A percentile compares a stretch with the other conserved stretches of the same genome.
Evolutionary conservation across 176 grass and related monocot species (phyloP).

Genomic region (Areca catechu): DNA sequence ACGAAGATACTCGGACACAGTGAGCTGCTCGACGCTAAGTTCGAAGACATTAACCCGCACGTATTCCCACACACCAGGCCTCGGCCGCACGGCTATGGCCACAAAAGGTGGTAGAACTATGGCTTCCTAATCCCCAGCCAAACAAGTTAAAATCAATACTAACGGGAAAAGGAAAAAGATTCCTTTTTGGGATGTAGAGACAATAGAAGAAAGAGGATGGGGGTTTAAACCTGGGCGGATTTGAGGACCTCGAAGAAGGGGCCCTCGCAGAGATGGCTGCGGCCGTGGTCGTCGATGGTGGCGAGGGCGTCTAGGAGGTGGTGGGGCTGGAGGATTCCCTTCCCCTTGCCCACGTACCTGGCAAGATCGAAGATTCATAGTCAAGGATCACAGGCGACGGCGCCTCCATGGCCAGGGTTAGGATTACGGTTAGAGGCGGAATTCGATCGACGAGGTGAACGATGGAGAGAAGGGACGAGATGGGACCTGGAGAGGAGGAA

Average conservation of each 20-base stretch:
- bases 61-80: constrained; percentile 88
- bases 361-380: too few relatives aligned
- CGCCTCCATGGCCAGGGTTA: too few relatives aligned
- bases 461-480: neutral
- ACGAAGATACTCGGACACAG: constrained; percentile 57
- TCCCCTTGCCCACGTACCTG: constrained; percentile 80
- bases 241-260: constrained; percentile 81
- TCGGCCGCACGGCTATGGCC: constrained; percentile 87
- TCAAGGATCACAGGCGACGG: too few relatives aligned
- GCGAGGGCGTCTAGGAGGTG: constrained; percentile 82
- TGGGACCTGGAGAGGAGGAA: constrained; percentile 65
- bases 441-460: too few relatives aligned
- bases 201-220: neutral
- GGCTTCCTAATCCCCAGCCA: constrained; percentile 49
- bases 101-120: constrained; percentile 95
- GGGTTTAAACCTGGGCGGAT: constrained; percentile 48
- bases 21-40: constrained; percentile 85
- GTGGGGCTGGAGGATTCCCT: constrained; percentile 89
- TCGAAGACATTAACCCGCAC: constrained; percentile 91
- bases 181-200: too few relatives aligned
- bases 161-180: too few relatives aligned
- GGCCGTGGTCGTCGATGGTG: constrained; percentile 43
- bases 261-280: constrained; percentile 50
- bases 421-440: too few relatives aligned
- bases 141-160: neutral